Conservation (phyloP, 2,329 filamentous ascomycete genomes). For the Fusarium pilosicola region DNA sequence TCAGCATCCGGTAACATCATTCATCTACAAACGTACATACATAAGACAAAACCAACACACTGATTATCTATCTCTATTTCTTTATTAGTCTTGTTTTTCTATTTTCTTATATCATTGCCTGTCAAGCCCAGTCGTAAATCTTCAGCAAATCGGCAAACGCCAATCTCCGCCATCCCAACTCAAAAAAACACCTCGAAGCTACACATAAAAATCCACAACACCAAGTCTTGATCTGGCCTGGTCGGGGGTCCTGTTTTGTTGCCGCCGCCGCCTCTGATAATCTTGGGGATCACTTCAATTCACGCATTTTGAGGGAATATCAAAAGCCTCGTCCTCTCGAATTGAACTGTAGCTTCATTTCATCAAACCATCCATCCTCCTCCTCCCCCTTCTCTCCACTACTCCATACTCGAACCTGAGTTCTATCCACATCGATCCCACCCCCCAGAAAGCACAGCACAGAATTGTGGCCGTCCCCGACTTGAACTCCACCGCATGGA, state of each 20-base stretch:
- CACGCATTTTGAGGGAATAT: slow-evolving; percentile 20
- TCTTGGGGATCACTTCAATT: slow-evolving; percentile 8
- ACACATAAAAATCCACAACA: slow-evolving; percentile 18
- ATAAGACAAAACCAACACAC: slow-evolving; percentile 2
- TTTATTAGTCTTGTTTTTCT: neutral
- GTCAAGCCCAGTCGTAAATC: slow-evolving; percentile 9
- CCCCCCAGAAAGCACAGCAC: slow-evolving; percentile 15
- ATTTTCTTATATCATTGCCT: neutral
- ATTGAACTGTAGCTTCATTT: neutral
- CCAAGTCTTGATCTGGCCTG: slow-evolving; percentile 17
- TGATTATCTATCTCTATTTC: neutral
- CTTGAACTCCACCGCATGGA: slow-evolving; percentile 8
- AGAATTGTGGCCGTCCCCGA: slow-evolving; percentile 8
- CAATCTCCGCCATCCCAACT: slow-evolving; percentile 24
- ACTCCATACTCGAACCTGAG: neutral
- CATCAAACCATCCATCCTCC: neutral
- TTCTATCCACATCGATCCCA: slow-evolving; percentile 16
- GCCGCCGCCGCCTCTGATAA: slow-evolving; percentile 27
- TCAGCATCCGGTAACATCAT: slow-evolving; percentile 31
- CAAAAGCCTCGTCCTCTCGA: slow-evolving; percentile 20
- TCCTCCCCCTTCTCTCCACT: neutral
- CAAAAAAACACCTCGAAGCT: slow-evolving; percentile 14
- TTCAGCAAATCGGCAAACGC: slow-evolving; percentile 23
- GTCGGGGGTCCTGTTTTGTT: neutral
- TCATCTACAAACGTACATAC: slow-evolving; percentile 25